Conservation (phyloP, 352 stramenopile genomes). For the Detonula confervacea region DNA sequence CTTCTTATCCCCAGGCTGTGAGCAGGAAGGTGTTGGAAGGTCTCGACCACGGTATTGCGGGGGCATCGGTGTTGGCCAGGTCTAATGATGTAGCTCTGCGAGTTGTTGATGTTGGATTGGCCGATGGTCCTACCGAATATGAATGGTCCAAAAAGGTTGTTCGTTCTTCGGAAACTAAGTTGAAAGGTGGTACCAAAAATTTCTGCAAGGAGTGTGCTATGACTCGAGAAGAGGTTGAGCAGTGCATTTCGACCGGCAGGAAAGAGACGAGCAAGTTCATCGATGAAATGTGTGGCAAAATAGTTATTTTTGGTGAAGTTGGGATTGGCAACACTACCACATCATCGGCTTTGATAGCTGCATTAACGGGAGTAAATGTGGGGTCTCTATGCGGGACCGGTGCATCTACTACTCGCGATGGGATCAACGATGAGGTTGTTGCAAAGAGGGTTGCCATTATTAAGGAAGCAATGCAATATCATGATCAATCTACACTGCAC, state of each 20-base stretch:
- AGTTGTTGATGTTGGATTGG: conserved; percentile 77
- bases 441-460: conserved; percentile 79
- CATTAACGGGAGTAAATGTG: conserved; percentile 53
- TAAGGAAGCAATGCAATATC: conserved; percentile 59
- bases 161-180: conserved; percentile 26
- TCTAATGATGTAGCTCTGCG: conserved; percentile 55
- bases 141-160: conserved; percentile 49
- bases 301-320: conserved; percentile 82
- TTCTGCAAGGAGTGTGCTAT: conserved; percentile 73
- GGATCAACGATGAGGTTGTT: conserved; percentile 61
- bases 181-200: conserved; percentile 74
- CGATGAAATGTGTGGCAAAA: conserved; percentile 20
- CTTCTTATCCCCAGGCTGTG: conserved; percentile 74
- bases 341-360: conserved; percentile 67
- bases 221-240: conserved; percentile 60
- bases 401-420: conserved; percentile 51
- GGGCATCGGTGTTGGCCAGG: conserved; percentile 68
- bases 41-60: conserved; percentile 63
- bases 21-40: conserved; percentile 71
- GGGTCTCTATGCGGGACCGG: conserved; percentile 57
- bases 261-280: conserved; percentile 42
- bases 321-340: conserved; percentile 87
- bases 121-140: conserved; percentile 18
- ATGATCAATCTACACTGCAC: conserved; percentile 16
- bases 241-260: conserved; percentile 60